phyloP scores from a whole-genome alignment of 257 asterid species.

The Misopates orontium region DNA sequence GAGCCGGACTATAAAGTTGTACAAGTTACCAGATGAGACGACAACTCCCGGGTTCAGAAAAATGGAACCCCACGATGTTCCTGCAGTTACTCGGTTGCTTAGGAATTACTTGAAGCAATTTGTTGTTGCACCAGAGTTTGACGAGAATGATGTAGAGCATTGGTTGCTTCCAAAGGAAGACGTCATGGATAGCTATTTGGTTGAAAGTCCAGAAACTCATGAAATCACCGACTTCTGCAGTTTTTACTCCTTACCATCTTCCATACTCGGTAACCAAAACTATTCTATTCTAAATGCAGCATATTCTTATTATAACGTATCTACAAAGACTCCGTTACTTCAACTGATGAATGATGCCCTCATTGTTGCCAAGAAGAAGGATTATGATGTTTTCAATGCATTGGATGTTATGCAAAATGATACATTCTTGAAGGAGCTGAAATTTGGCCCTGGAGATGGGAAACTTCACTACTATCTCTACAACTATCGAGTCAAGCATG shows the following conservation, averaged over 20 bases:
- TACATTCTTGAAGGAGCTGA: conserved; percentile 79
- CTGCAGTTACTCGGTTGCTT: conserved; percentile 73
- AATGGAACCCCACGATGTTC: conserved; percentile 83
- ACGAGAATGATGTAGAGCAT: conserved; percentile 75
- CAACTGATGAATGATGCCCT: conserved; percentile 88
- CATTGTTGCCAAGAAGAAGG: conserved; percentile 73
- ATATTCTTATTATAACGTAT: conserved; percentile 67
- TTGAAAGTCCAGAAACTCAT: conserved; percentile 71
- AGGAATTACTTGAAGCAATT: conserved; percentile 67
- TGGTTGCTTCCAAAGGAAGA: conserved; percentile 77
- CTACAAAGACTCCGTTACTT: conserved; percentile 68
- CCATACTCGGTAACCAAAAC: conserved; percentile 74
- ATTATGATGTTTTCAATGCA: conserved; percentile 78
- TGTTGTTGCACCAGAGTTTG: conserved; percentile 73
- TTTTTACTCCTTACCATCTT: conserved; percentile 79
- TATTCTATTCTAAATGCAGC: conserved; percentile 74
- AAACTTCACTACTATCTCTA: conserved; percentile 85
- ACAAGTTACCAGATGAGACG: conserved; percentile 69
- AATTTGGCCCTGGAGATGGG: conserved; percentile 88
- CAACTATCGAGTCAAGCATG: conserved; percentile 70
- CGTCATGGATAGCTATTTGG: conserved; percentile 78
- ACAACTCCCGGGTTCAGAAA: conserved; percentile 69
- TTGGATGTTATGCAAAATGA: conserved; percentile 85
- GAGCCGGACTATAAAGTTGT: conserved; percentile 79
- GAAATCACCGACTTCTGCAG: conserved; percentile 84